Conservation (phyloP, 2,329 filamentous ascomycete species). For the Penicillium fuscoglaucum region DNA sequence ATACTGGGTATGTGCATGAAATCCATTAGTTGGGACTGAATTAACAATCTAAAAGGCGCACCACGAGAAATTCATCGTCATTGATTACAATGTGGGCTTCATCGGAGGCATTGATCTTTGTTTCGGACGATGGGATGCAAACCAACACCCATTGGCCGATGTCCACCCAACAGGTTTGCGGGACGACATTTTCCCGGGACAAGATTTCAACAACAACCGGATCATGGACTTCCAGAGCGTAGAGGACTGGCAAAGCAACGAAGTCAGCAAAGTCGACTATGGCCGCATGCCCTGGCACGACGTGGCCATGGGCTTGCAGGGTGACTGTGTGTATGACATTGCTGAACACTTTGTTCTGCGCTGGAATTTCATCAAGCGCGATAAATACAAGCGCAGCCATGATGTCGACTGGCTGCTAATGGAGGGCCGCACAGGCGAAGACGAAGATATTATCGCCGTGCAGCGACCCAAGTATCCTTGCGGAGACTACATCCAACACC, state of each 20-base stretch:
- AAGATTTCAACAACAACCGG: constrained; percentile 97
- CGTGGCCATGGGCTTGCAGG: constrained; percentile 86
- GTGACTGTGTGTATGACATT: constrained; percentile 88
- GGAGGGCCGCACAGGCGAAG: constrained; percentile 70
- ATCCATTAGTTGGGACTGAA: background rate
- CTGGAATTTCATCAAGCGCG: constrained; percentile 96
- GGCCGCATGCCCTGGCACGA: constrained; percentile 99
- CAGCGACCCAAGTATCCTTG: constrained; percentile 87
- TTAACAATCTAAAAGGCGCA: constrained; percentile 60
- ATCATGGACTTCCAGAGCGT: constrained; percentile 95
- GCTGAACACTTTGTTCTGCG: constrained; percentile 91
- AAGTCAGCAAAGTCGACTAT: constrained; percentile 85
- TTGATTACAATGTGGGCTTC: constrained; percentile 88
- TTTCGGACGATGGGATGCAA: constrained; percentile 89
- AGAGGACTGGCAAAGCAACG: constrained; percentile 87
- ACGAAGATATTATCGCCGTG: constrained; percentile 84
- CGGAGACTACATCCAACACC: constrained; percentile 82
- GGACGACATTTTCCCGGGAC: constrained; percentile 87
- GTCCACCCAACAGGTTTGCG: constrained; percentile 79
- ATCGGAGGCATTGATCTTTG: constrained; percentile 93
- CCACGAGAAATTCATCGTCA: constrained; percentile 95
- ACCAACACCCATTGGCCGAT: constrained; percentile 82
- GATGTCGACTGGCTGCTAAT: constrained; percentile 83
- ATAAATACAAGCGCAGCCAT: constrained; percentile 92
- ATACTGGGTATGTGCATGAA: constrained; percentile 65